phyloP scores from a whole-genome alignment of 2,329 filamentous ascomycete species.

The Pestalotiopsis fici region DNA sequence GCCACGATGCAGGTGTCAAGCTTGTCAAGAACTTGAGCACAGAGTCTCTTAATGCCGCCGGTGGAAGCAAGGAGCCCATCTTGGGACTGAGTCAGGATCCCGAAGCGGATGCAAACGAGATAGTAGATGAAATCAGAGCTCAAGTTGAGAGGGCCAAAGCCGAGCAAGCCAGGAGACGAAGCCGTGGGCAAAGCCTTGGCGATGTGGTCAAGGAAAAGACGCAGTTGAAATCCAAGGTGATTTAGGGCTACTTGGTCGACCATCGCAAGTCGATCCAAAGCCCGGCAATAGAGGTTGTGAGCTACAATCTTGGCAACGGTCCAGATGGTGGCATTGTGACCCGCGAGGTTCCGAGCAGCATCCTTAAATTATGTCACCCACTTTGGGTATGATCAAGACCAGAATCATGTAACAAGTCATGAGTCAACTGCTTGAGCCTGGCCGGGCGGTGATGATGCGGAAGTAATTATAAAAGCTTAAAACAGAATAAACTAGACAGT shows the following conservation, averaged over 20 bases:
- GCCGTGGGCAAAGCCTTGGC: not conserved
- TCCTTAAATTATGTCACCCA: too few relatives aligned
- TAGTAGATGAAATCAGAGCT: conserved; percentile 70
- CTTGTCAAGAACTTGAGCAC: conserved; percentile 54
- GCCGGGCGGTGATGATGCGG: not conserved
- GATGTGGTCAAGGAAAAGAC: not conserved
- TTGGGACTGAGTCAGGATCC: conserved; percentile 80
- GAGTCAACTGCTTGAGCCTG: not conserved
- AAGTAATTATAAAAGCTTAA: not conserved
- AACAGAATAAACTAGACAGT: not conserved
- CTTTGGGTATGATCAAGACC: too few relatives aligned
- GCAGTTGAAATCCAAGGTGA: not conserved
- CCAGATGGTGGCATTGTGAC: not conserved
- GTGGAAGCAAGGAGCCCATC: conserved; percentile 54
- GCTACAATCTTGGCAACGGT: not conserved
- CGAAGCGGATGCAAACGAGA: conserved; percentile 74
- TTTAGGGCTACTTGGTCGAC: not conserved
- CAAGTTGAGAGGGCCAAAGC: conserved; percentile 67
- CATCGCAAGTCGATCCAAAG: too few relatives aligned
- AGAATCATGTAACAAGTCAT: too few relatives aligned
- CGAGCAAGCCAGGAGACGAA: conserved; percentile 37
- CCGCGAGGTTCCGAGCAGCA: too few relatives aligned
- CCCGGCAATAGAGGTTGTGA: too few relatives aligned
- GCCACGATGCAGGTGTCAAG: conserved; percentile 44
- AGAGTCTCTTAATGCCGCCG: conserved; percentile 52